Conservation (phyloP, 129 eudicot genomes). For the Helianthus tuberosus region DNA sequence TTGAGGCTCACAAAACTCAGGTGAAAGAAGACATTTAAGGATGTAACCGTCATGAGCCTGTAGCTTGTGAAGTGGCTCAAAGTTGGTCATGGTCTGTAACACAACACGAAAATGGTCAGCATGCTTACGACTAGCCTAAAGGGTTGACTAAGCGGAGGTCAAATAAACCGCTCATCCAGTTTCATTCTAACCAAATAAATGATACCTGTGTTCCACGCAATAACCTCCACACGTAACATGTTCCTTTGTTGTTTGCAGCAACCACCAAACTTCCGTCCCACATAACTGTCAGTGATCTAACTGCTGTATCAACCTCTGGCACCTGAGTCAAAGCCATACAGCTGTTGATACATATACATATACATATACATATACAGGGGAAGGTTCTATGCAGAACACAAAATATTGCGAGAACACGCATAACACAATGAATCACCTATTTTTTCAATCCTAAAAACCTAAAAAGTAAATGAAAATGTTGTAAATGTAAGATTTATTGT, state of each 20-base stretch:
- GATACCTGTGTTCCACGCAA: conserved; percentile 87
- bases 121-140: neutral
- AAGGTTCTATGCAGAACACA: too few species aligned
- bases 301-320: conserved; percentile 98
- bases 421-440: too few species aligned
- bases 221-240: conserved; percentile 96
- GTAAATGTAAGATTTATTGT: too few species aligned
- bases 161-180: neutral
- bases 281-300: conserved; percentile 93
- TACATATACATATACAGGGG: too few species aligned
- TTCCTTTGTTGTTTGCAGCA: conserved; percentile 96
- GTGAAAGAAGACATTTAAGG: conserved; percentile 97
- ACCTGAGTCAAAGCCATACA: conserved; percentile 48
- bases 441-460: too few species aligned
- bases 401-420: too few species aligned
- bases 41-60: conserved; percentile 95
- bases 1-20: conserved; percentile 88
- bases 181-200: neutral
- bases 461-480: too few species aligned
- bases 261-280: conserved; percentile 98
- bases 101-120: conserved; percentile 18
- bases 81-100: conserved; percentile 96
- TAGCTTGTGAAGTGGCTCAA: conserved; percentile 97
- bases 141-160: neutral
- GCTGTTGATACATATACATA: neutral